These are phyloP conservation scores for Cryptosporidium sp. DNA, from an alignment of 169 alveolate species.

Conservation along the genomic window DNA sequence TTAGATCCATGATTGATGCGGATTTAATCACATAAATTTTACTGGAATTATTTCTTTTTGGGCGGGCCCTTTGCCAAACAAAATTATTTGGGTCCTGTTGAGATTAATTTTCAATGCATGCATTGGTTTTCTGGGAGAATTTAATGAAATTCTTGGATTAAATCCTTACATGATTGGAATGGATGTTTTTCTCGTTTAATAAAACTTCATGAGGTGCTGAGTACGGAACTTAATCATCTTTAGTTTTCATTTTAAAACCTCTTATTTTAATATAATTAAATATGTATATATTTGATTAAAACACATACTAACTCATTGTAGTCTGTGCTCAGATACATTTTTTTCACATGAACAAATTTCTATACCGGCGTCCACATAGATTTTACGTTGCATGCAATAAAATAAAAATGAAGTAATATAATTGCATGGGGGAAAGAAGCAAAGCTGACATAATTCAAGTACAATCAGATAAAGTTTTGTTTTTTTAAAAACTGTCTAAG, in stretches of 20 bases:
- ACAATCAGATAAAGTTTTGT: not conserved
- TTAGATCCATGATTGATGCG: not conserved
- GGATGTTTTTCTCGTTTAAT: too few relatives aligned
- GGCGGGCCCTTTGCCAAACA: not conserved
- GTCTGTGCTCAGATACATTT: not conserved
- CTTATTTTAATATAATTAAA: too few relatives aligned
- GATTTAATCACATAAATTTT: not conserved
- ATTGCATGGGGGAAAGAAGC: not conserved
- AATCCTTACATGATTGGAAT: too few relatives aligned
- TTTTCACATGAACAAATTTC: not conserved
- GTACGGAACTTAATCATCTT: not conserved
- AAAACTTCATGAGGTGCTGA: not conserved
- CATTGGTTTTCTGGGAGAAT: not conserved
- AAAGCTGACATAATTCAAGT: not conserved
- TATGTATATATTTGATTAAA: not conserved
- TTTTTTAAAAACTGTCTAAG: too few relatives aligned
- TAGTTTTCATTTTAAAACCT: not conserved
- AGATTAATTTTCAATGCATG: not conserved
- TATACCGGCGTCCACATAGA: conserved; percentile 32
- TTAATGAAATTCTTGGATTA: too few relatives aligned
- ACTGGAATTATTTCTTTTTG: not conserved
- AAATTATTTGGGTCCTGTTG: not conserved
- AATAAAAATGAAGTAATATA: conserved; percentile 9
- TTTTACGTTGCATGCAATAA: conserved; percentile 5
- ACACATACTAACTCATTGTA: not conserved